Conservation (phyloP, 306 rosid species). For the Canavalia gladiata region DNA sequence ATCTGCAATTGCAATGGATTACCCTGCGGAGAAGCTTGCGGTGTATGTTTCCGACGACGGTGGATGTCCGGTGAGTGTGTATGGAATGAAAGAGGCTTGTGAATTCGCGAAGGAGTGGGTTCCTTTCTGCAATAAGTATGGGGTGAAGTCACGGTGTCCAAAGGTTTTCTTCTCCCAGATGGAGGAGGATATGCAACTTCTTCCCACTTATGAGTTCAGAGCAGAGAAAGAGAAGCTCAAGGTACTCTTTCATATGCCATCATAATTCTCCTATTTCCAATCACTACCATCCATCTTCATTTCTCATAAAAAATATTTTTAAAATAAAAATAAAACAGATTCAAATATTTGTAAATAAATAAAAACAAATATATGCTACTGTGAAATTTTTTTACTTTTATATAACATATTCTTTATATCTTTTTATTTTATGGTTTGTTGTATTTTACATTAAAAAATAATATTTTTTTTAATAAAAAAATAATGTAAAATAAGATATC, state of each 20-base stretch:
- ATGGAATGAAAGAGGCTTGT: slow-evolving; percentile 49
- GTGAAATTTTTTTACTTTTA: too few relatives aligned
- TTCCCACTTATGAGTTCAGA: slow-evolving; percentile 25
- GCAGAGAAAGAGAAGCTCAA: slow-evolving; percentile 34
- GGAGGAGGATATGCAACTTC: slow-evolving; percentile 8
- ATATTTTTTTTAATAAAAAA: too few relatives aligned
- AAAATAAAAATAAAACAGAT: too few relatives aligned
- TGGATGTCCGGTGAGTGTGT: slow-evolving; percentile 32
- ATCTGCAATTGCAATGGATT: slow-evolving; percentile 57
- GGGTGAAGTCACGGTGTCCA: slow-evolving; percentile 53
- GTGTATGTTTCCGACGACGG: slow-evolving; percentile 67
- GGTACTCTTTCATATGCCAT: background rate
- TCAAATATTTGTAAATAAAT: too few relatives aligned
- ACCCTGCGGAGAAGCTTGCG: slow-evolving; percentile 52
- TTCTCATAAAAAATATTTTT: too few relatives aligned
- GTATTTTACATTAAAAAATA: too few relatives aligned
- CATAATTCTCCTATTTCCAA: too few relatives aligned
- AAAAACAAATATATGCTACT: too few relatives aligned
- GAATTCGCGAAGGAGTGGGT: slow-evolving; percentile 57
- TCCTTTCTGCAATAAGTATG: slow-evolving; percentile 59
- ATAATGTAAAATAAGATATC: too few relatives aligned
- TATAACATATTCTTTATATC: too few relatives aligned
- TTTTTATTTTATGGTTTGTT: too few relatives aligned
- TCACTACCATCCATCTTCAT: too few relatives aligned
- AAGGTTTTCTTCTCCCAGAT: slow-evolving; percentile 49